Conservation (phyloP, 345 rosid species). For the Brassica carinata region DNA sequence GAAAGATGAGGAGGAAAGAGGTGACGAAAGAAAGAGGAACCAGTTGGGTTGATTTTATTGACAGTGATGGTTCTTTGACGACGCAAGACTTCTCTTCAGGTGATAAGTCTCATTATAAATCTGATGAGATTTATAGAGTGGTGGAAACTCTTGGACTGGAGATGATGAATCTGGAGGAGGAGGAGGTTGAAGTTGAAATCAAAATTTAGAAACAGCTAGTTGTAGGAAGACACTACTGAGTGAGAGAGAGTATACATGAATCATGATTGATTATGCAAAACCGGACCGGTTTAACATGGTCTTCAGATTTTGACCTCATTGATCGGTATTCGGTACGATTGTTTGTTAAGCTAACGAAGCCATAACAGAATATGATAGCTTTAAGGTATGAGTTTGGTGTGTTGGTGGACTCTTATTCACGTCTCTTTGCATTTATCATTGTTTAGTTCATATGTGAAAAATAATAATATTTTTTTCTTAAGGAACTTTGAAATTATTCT, state of each 20-base stretch:
- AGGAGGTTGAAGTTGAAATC: conserved; percentile 23
- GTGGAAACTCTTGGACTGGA: conserved; percentile 58
- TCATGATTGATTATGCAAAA: no score
- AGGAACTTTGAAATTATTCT: conserved; percentile 32
- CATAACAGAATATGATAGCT: conserved; percentile 35
- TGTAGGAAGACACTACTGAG: conserved; percentile 20
- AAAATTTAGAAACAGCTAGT: neutral
- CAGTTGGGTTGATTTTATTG: conserved; percentile 81
- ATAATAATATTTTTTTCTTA: neutral
- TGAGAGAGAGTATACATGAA: neutral
- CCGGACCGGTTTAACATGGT: conserved; percentile 14
- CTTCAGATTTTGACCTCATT: conserved; percentile 9
- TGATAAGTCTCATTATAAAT: conserved; percentile 63
- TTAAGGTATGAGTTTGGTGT: conserved; percentile 40
- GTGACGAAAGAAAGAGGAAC: conserved; percentile 80
- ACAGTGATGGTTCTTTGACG: conserved; percentile 47
- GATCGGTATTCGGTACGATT: conserved; percentile 7
- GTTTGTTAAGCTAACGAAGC: conserved; percentile 27
- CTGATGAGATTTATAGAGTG: conserved; percentile 57
- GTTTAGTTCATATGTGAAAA: neutral
- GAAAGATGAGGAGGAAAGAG: conserved; percentile 68
- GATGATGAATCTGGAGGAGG: conserved; percentile 54
- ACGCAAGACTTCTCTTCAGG: conserved; percentile 78
- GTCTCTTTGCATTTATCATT: conserved; percentile 32
- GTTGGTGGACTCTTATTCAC: conserved; percentile 31